Evolutionary conservation across 805 yeast species (phyloP), one percentile per base, ranked within the genome.

Genomic region (Lipomyces mesembrius): DNA sequence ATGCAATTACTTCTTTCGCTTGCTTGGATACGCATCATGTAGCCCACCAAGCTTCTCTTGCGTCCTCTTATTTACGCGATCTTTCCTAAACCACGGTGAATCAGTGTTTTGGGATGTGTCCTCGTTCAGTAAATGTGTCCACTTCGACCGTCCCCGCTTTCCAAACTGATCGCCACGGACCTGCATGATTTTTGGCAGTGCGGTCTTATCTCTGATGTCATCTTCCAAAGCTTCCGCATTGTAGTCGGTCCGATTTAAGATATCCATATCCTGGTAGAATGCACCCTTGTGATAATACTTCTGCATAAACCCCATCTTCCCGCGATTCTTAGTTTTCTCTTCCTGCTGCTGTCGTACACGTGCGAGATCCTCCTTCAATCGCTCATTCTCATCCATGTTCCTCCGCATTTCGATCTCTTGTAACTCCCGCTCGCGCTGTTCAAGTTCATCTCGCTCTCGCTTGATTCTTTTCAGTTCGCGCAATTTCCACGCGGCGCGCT

Each of bases 401-500:
- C 79, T 65, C 32, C 77, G 70, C 32, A 62, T 72, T 57, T 77
- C 74, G 14, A 72, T 59, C 39, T 79, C 81, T 59, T 80, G 81
- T 52, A 73, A 72, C 54, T 76, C 82, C 20, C 43, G 51, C 68
- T 82, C 83, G 0, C 66, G 69, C 8, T 66, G 77, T 32, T 71
- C 78, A 1, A 81, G 57, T 29, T 68, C 60, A 17, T 74, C 73
- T 12, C 78, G 67, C 59, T 83, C 86, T 12, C 87, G 78, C 49
- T 73, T 69, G 61, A 78, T 63, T 22, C 87, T 75, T 14, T 63
- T 67, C 54, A 68, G 71, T 63, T 84, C 85, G 0, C 87, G 78
- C 55, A 62, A 60, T 63, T 76, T 75, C 87, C 87, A 84, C 2
- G 75, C 79, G 3, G 71, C 74, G 29, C 71, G 69, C 70, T 85